phyloP scores from a whole-genome alignment of 768 basidiomycete genomes.

The Termitomyces sp. region DNA sequence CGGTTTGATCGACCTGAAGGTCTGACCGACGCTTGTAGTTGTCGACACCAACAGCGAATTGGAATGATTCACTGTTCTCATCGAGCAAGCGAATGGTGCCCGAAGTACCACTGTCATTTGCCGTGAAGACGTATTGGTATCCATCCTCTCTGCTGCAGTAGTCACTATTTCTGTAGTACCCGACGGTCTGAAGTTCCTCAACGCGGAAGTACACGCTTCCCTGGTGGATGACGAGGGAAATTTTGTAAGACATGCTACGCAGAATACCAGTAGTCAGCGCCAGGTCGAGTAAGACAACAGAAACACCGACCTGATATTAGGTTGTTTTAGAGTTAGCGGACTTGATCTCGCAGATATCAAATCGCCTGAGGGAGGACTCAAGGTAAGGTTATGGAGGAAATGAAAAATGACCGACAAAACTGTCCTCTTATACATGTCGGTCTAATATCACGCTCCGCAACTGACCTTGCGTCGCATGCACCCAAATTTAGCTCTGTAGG shows the following conservation, averaged over 20 bases:
- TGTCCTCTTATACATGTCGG: not conserved
- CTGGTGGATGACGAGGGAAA: not conserved
- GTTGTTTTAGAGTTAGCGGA: not conserved
- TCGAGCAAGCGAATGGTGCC: slow-evolving; percentile 16
- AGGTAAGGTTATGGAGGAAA: not conserved
- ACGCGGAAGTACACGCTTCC: slow-evolving; percentile 14
- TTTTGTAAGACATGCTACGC: not conserved
- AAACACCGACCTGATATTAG: not conserved
- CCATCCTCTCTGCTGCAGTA: slow-evolving; percentile 21
- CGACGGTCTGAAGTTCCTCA: slow-evolving; percentile 25
- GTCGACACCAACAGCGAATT: slow-evolving; percentile 31
- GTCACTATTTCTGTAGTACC: slow-evolving; percentile 27
- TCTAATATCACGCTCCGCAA: no score
- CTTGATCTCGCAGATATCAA: not conserved
- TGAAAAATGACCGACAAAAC: not conserved
- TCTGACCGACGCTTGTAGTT: slow-evolving; percentile 32
- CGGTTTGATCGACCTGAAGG: slow-evolving; percentile 18
- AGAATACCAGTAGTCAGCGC: not conserved
- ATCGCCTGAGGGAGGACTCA: not conserved
- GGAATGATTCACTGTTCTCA: slow-evolving; percentile 22
- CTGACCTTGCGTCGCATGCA: no score
- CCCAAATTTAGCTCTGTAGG: no score
- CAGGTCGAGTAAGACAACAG: not conserved
- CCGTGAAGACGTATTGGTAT: slow-evolving; percentile 18
- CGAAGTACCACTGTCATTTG: slow-evolving; percentile 32